Evolutionary conservation across 1,139 yeast species (phyloP), one percentile per base, ranked within the genome.

Genomic region (Saccharomyces hybrid): DNA sequence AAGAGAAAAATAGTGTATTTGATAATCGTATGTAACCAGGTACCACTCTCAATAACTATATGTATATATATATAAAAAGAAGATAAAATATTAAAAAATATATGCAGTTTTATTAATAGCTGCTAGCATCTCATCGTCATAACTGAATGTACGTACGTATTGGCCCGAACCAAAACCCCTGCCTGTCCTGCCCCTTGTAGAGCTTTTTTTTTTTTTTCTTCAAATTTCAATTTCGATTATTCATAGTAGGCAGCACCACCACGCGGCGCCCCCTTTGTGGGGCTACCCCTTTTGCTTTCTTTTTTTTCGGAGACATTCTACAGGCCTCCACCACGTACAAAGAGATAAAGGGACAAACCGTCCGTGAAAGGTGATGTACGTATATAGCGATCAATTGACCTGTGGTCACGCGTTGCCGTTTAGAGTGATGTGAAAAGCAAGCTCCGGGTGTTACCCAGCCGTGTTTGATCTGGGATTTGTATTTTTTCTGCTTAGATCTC

Each of bases 251-350:
- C 19, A 38, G 19, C 44, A 38, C 24, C 44, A 38, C 24, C 44
- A 38, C 44, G 26, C 44, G 24, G 24, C 44, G 41, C 44, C 44
- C 44, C 44, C 44, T 38, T 16, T 38, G 44, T 38, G 44, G 44
- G 44, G 44, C 44, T 3, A 16, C 9, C 44, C 44, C 44, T 38
- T 38, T 38, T 16, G n/a, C 4, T 32, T 32, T 32, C 6, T 19
- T 16, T 38, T 38, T 38, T 38, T 38, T 38, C 44, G 44, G 24
- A 3, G 19, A 38, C 44, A 16, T 38, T 38, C 44, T 21, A 16
- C 24, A 24, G 19, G 44, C 4, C 19, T 11, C 12, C 16, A 4
- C 14, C 7, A 19, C 44, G 44, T 38, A 4, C 12, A 8, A 38
- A 38, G 11, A 9, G 44, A 38, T 9, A 38, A 14, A 5, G 4